Evolutionary conservation across 164 flowering plant genomes (phyloP), one percentile per base, ranked within the genome.

Genomic region (Vitis rupestris): DNA sequence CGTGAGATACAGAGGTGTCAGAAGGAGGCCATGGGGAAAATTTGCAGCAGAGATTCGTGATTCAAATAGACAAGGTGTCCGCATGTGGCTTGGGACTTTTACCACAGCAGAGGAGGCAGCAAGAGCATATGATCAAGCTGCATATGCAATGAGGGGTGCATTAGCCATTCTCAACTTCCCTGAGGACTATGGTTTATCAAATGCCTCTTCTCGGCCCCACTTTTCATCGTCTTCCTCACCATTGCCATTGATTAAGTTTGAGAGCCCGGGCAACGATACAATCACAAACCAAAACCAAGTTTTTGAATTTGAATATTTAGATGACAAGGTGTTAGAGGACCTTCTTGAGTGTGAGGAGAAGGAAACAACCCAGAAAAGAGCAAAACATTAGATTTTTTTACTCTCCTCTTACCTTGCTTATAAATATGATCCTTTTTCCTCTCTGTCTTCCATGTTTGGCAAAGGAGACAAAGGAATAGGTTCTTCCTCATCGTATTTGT

Each of bases 1-100:
- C 27, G 74, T 77, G 12, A 59, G 70, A 23, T 84, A 80, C 78
- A 59, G 85, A 48, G 88, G 88, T 2, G 86, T 82, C 0, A 50
- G 88, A 50, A 44, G 67, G 70, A 64, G 88, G 73, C 85, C 87
- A 0, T 84, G 85, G 87, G 87, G 87, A n/a, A 84, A 84, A 47
- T 84, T 47, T 10, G 87, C 85, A 9, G 87, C 87, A 11, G 88
- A 82, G 75, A 85, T 85, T 10, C 81, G 88, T 0, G 86, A 82
- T 68, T 78, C 82, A 7, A 55, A 62, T 0, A 75, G 79, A 65
- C 73, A 76, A 0, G 88, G 88, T 0, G 77, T 74, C 2, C 68
- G 86, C 12, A 14, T 85, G 17, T 85, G 88, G 88, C 82, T 85
- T 4, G 88, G 88, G 11, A 85, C 88, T 3, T 82, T 82, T 47